These are phyloP conservation scores for Acacia concinna DNA, from an alignment of 331 rosid species.

Conservation along the genomic window DNA sequence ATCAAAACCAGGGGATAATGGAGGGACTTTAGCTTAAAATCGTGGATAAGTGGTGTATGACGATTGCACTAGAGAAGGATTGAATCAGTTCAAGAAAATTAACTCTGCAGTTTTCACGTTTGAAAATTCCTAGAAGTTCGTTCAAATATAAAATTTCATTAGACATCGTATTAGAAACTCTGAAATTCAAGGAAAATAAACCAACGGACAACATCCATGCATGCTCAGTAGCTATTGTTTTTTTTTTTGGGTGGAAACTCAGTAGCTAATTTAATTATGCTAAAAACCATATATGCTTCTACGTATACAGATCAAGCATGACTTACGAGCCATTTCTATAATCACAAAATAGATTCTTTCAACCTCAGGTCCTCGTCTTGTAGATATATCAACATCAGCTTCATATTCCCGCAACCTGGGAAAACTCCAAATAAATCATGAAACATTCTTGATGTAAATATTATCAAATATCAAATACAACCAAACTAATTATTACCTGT, in stretches of 20 bases:
- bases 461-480: slow-evolving; percentile 30
- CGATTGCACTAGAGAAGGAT: slow-evolving; percentile 7
- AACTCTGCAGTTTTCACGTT: neutral
- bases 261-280: slow-evolving; percentile 11
- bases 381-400: slow-evolving; percentile 63
- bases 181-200: neutral
- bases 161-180: slow-evolving; percentile 13
- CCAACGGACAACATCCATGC: slow-evolving; percentile 13
- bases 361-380: slow-evolving; percentile 85
- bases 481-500: slow-evolving; percentile 59
- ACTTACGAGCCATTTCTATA: slow-evolving; percentile 97
- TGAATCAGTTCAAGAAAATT: neutral
- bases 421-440: slow-evolving; percentile 34
- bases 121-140: neutral
- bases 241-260: no score
- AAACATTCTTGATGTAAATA: slow-evolving; percentile 6
- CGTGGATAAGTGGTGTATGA: neutral
- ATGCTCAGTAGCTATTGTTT: slow-evolving; percentile 10
- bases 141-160: neutral
- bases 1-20: neutral
- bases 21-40: neutral
- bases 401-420: slow-evolving; percentile 90
- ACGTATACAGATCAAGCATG: slow-evolving; percentile 31
- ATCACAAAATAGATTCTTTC: slow-evolving; percentile 89
- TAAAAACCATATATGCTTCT: slow-evolving; percentile 10